Evolutionary conservation across 2,329 filamentous ascomycete species (phyloP), one percentile per base, ranked within the genome.

Genomic region (Magnaporthiopsis rhizophila): DNA sequence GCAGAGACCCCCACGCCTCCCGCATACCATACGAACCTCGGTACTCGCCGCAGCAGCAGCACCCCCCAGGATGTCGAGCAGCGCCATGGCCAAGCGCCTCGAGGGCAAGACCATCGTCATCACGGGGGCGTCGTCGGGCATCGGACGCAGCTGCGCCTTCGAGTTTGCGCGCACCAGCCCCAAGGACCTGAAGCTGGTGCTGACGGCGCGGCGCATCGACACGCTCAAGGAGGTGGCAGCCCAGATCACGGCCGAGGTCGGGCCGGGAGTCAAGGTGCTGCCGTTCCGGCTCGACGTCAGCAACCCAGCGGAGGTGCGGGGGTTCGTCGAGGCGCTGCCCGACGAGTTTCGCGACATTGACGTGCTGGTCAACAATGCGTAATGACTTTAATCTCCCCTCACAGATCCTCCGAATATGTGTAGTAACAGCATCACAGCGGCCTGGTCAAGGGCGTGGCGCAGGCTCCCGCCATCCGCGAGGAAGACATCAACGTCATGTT

Each of bases 341-440:
- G 85, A 87, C 66, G 93, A 92, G 73, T 98, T 91, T 79, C 86
- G 84, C 74, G 86, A 92, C 32, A 89, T 98, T 68, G 86, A 98
- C 74, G 84, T 98, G 3, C 79, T 99, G 66, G 91, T 99, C 32
- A 99, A 99, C 79, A 98, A 98, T 81, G 94, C 94, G 91, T 96
- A 77, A 89, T 81, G 26, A 34, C 61, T 56, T 21, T 21, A 0
- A 18, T 21, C 21, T 8, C 18, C 26, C 56, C 26, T 58, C 34
- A 12, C 34, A 28, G 11, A 7, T 45, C 3, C 15, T 5, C 15
- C 15, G 1, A 36, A 11, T 5, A 30, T 30, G 30, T 30, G 15
- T 45, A 45, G 15, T 18, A 45, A 45, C 38, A 45, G 38, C 38
- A 18, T 18, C 38, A 15, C 68, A 95, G 91, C 61, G 94, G 94